Evolutionary conservation across 2,329 filamentous ascomycete genomes (phyloP).

Genomic region (Acrocalymma vagum): DNA sequence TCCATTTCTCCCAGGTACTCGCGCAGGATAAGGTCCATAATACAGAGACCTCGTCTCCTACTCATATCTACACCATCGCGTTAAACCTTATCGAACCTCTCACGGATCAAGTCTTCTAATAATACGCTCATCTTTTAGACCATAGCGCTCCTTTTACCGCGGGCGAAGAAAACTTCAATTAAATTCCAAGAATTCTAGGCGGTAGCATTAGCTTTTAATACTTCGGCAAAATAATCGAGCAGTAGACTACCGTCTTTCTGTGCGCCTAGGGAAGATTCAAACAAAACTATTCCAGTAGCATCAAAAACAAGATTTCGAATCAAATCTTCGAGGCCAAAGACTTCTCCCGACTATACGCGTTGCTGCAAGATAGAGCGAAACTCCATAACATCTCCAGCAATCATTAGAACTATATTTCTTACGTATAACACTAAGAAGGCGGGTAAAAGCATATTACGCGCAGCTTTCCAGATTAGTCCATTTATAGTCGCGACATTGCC

Average conservation of each 20-base stretch:
- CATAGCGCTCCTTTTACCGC: conserved; percentile 14
- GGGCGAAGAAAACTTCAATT: conserved; percentile 20
- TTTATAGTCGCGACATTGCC: conserved; percentile 40
- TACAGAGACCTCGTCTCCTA: conserved; percentile 44
- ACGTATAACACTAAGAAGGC: conserved; percentile 44
- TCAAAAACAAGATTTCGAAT: conserved; percentile 34
- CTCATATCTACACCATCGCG: conserved; percentile 43
- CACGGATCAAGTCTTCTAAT: conserved; percentile 43
- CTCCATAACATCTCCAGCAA: conserved; percentile 42
- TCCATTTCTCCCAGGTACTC: conserved; percentile 31
- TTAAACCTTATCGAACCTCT: conserved; percentile 45
- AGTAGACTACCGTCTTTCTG: conserved; percentile 30
- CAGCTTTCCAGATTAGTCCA: conserved; percentile 44
- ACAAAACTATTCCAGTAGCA: conserved; percentile 32
- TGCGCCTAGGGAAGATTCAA: conserved; percentile 31
- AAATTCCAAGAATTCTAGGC: conserved; percentile 28
- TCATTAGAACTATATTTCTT: conserved; percentile 35
- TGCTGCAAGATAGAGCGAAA: conserved; percentile 35
- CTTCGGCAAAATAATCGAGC: conserved; percentile 27
- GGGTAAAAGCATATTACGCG: conserved; percentile 46
- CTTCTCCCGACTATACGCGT: conserved; percentile 26
- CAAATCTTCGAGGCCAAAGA: conserved; percentile 34
- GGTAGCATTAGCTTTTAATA: conserved; percentile 19
- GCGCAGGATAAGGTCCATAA: conserved; percentile 44
- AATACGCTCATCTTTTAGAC: conserved; percentile 38